Evolutionary conservation across 805 yeast species (phyloP).

Genomic region (Spathaspora gorwiae): DNA sequence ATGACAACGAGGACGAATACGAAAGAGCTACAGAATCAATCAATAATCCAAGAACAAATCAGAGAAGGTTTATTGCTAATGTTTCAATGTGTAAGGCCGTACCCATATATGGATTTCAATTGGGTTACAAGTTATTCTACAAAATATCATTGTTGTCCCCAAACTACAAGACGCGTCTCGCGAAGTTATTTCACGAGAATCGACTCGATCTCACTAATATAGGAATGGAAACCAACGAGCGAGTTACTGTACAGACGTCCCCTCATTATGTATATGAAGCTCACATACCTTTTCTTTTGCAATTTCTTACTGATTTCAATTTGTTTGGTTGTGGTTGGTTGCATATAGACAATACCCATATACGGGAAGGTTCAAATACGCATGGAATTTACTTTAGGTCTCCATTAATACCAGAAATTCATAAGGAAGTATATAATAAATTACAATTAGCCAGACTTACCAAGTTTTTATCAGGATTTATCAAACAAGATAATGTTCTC

Average conservation of each 20-base stretch:
- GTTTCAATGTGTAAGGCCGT: constrained; percentile 65
- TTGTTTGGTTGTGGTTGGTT: constrained; percentile 83
- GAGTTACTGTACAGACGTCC: neutral
- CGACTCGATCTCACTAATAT: neutral
- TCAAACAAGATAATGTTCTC: constrained; percentile 26
- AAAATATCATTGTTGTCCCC: constrained; percentile 71
- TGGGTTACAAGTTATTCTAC: constrained; percentile 59
- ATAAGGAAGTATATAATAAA: constrained; percentile 13
- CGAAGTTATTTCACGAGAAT: constrained; percentile 37
- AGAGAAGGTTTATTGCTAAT: constrained; percentile 48
- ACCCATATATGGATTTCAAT: constrained; percentile 81
- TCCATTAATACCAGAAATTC: constrained; percentile 39
- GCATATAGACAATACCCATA: constrained; percentile 24
- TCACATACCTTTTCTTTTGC: constrained; percentile 73
- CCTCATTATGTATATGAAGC: constrained; percentile 50
- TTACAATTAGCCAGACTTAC: constrained; percentile 5
- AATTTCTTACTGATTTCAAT: constrained; percentile 79
- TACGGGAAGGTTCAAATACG: neutral
- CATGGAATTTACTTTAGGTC: constrained; percentile 46
- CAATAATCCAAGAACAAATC: neutral
- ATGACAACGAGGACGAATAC: constrained; percentile 10
- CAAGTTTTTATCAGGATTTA: constrained; percentile 7
- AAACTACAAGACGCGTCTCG: constrained; percentile 47
- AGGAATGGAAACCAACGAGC: constrained; percentile 2
- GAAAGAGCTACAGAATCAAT: neutral